phyloP scores from a whole-genome alignment of 2,329 filamentous ascomycete species.

The Cryphonectria naterciae region DNA sequence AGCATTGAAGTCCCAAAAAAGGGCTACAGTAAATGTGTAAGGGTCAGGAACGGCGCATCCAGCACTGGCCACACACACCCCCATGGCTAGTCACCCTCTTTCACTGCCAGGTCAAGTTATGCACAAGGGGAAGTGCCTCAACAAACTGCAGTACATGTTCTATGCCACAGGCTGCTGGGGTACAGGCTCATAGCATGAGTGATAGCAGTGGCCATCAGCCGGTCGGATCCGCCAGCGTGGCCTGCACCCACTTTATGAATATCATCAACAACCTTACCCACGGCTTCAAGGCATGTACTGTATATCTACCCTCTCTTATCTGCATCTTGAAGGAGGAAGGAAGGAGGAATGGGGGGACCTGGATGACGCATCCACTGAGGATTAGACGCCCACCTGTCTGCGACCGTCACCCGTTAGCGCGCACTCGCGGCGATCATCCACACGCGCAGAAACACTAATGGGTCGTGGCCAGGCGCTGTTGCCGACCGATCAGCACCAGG shows the following conservation, averaged over 20 bases:
- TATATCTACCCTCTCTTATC: neutral
- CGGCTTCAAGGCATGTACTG: neutral
- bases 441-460: neutral
- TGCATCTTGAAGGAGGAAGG: neutral
- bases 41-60: neutral
- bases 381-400: neutral
- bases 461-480: neutral
- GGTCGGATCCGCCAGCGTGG: neutral
- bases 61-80: neutral
- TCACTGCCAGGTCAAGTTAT: neutral
- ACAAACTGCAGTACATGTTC: neutral
- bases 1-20: neutral
- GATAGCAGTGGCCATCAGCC: neutral
- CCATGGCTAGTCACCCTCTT: neutral
- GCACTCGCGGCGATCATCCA: slow-evolving; percentile 2
- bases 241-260: neutral
- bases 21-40: neutral
- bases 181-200: neutral
- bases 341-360: neutral
- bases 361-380: neutral
- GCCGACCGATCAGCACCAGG: slow-evolving; percentile 13
- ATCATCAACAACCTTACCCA: neutral
- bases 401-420: neutral
- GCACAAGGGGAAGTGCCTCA: neutral
- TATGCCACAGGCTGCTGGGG: neutral